Evolutionary conservation across 495 filamentous ascomycete species (phyloP), one percentile per base, ranked within the genome.

Genomic region (Podospora pseudocomata): DNA sequence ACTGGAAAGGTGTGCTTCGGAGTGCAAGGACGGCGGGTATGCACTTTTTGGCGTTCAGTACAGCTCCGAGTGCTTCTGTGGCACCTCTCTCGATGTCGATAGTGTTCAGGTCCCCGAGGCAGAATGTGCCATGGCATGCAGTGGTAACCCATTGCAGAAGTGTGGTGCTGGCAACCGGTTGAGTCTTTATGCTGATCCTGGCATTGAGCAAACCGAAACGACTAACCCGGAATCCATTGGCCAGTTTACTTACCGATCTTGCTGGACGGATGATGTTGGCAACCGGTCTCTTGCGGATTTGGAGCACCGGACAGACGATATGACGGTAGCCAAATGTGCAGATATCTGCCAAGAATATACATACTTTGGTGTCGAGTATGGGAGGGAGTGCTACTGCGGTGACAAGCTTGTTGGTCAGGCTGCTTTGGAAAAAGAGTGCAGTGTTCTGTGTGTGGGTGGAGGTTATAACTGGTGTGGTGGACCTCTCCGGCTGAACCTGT

Each of bases 1-100:
- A 7, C 76, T 87, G 34, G 81, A 82, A 68, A 81, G 78, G 67
- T 91, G 89, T 73, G 76, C 88, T 26, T 73, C 80, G 59, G 83
- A 81, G 62, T 89, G 87, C 78, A 78, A 77, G 30, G 68, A 73
- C 54, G 77, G 72, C 34, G 83, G 84, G 69, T 88, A 82, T 73
- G 80, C 64, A 68, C 87, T 84, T 71, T 85, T 81, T 69, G 90
- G 88, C 64, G 75, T 89, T 6, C 86, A 92, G 74, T 92, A 90
- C 67, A 85, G 83, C 61, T 82, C 85, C 23, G 87, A 92, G 75
- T 90, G 89, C 70, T 91, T 85, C 76, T 91, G 89, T 71, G 87
- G 86, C 23, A 86, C 87, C 68, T 74, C 75, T 5, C 74, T 75
- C 39, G 78, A 82, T 67, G 71, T 80, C 27, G 71, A 63, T 27